Base-by-base conservation (phyloP, 78 protist species). In the Anaeramoeba flamelloides region DNA sequence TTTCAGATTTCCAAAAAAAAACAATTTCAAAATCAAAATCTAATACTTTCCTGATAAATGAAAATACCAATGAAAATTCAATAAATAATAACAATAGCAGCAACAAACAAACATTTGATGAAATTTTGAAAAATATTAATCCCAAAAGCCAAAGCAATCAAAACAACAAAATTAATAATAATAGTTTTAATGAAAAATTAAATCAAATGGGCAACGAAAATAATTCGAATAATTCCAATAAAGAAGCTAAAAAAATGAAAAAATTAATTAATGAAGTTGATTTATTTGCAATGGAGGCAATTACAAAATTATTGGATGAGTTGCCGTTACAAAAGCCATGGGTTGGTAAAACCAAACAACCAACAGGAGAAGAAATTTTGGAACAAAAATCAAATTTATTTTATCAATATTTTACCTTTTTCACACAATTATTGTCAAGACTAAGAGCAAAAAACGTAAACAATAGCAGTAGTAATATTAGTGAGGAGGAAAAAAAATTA, bases 331-430 rank as follows among this genome's bases (percentile, higher is more conserved):
- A 53, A 53, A 53, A 53, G 17, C 17, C 8, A 26, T 17, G 69
- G 17, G 69, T 53, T 53, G 69, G 17, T 26, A 17, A 26, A 53
- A 53, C 8, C 8, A 8, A 53, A 53, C 69, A 53, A 53, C 69
- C 8, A 53, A 53, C 69, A 36, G 8, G 8, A 41, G 40, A 39
- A 74, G 74, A 39, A 83, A 81, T 76, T 81, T 64, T 33, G 85
- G 82, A 76, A 77, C 31, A 33, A 38, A 84, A 2, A 0, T 53
- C 74, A 33, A 80, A 65, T 31, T 81, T 82, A 39, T 87, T 87
- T 77, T 76, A 74, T 30, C 80, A 87, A 80, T 85, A 87, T 69
- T 87, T 87, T 38, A 77, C 85, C 0, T 87, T 87, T 80, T 78
- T 87, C 38, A 81, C 85, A 2, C 76, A 82, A 0, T n/a, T 87